Percentiles rank a stretch among this genome's conserved stretches.
These are phyloP conservation scores for Lupinus albus DNA, from an alignment of 306 rosid species.

Conservation along the genomic window DNA sequence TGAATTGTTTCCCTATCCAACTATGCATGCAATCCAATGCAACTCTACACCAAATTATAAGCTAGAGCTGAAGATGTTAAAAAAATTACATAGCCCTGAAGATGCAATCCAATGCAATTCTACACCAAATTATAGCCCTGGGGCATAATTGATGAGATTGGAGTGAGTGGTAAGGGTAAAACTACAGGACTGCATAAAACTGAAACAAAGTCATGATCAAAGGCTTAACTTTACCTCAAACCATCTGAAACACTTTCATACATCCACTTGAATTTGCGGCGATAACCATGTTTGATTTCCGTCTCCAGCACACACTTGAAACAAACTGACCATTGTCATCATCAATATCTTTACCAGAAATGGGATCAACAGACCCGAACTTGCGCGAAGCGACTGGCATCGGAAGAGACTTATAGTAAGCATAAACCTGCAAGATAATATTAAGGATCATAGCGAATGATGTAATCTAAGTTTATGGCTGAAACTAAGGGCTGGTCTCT, in stretches of 20 bases:
- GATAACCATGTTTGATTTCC: constrained; percentile 79
- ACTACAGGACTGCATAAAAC: constrained; percentile 25
- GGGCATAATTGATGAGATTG: constrained; percentile 28
- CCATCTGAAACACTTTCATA: constrained; percentile 80
- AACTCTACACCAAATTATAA: constrained; percentile 29
- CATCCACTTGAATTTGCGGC: constrained; percentile 95
- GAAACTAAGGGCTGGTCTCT: constrained; percentile 17
- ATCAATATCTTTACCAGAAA: constrained; percentile 82
- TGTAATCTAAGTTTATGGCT: not conserved
- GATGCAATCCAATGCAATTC: constrained; percentile 10
- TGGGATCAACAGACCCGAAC: constrained; percentile 83
- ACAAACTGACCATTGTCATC: constrained; percentile 86
- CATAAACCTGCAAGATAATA: constrained; percentile 66
- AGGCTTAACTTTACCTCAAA: constrained; percentile 48
- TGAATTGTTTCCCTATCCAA: constrained; percentile 15
- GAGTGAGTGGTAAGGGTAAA: constrained; percentile 39
- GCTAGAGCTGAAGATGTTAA: constrained; percentile 35
- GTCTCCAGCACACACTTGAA: constrained; percentile 96
- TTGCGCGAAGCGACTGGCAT: constrained; percentile 84
- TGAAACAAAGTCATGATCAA: constrained; percentile 24
- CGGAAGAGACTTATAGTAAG: constrained; percentile 80
- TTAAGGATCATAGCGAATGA: not conserved
- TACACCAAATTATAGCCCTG: constrained; percentile 34
- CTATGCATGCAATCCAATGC: constrained; percentile 11
- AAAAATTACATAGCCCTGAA: constrained; percentile 25